Base-by-base conservation (phyloP, 371 early-diverging fungal genomes). In the Mortierella polycephala region DNA sequence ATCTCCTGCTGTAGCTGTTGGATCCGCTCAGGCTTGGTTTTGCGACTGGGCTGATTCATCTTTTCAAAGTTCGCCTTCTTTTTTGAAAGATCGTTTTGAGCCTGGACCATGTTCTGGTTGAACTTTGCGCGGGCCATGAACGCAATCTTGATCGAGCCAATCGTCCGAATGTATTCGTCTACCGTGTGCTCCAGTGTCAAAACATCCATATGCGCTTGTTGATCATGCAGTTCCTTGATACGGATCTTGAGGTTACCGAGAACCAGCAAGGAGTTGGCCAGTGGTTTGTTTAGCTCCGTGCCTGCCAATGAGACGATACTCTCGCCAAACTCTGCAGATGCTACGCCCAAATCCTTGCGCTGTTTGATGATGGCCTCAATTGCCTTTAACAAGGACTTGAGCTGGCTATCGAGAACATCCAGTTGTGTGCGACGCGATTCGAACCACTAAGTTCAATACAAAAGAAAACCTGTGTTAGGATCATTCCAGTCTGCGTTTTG, bases 111-210 rank as follows among this genome's bases (percentile, higher is more conserved):
- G 20, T 80, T 75, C 51, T 89, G 88, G 67, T 93, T 91, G 11
- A 88, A 86, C 64, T 92, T 91, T 8, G 89, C 87, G 2, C 96
- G 88, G 12, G 94, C 89, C 71, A 85, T 84, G 65, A 96, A 94
- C 14, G 95, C 88, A 62, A 89, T 75, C 89, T 91, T 87, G 67
- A 94, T 92, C 0, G 95, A 91, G 5, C 90, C 92, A 62, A 96
- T 93, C 64, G 93, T 87, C n/a, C 96, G 91, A 68, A 96, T 88
- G 71, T 96, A 94, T 74, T 96, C 96, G 67, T 96, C 95, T 50
- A 93, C 91, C 0, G 92, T 95, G 53, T 91, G 87, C 75, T 89
- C 92, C 57, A 96, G 74, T 5, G 92, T 87, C 16, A 86, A 73
- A 14, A 94, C 85, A 81, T 96, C 96, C 58, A 87, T 83, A 13